Conservation (phyloP, 495 filamentous ascomycete species). For the Parathielavia hyrcaniae region DNA sequence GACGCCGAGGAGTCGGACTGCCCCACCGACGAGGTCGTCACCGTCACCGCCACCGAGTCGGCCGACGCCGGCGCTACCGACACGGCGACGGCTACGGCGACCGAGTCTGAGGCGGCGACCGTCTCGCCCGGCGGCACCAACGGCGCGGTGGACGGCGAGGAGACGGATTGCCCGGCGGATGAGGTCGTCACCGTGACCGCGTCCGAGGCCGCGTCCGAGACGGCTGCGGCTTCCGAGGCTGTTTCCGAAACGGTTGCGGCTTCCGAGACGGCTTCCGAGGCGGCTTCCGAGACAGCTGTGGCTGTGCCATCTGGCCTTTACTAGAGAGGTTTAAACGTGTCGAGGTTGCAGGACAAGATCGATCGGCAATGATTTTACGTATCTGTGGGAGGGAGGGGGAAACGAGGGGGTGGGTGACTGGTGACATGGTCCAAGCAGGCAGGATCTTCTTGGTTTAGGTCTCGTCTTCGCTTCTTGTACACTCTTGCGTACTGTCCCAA, state of each 20-base stretch:
- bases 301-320: constrained; percentile 1
- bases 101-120: constrained; percentile 21
- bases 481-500: neutral
- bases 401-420: neutral
- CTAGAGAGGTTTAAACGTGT: neutral
- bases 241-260: too few relatives aligned
- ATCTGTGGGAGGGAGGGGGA: neutral
- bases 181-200: constrained; percentile 5
- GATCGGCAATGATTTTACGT: neutral
- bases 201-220: neutral
- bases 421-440: too few relatives aligned
- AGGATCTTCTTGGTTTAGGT: neutral
- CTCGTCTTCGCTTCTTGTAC: constrained; percentile 9
- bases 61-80: constrained; percentile 23
- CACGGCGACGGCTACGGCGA: constrained; percentile 31
- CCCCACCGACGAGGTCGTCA: constrained; percentile 30
- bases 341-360: neutral
- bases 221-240: neutral
- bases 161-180: neutral
- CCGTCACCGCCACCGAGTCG: constrained; percentile 20
- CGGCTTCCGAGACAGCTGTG: neutral
- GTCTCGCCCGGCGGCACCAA: neutral
- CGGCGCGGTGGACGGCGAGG: neutral
- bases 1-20: constrained; percentile 26
- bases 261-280: neutral